Conservation (phyloP, 2,329 filamentous ascomycete species). For the Phyllosticta citrichinensis region DNA sequence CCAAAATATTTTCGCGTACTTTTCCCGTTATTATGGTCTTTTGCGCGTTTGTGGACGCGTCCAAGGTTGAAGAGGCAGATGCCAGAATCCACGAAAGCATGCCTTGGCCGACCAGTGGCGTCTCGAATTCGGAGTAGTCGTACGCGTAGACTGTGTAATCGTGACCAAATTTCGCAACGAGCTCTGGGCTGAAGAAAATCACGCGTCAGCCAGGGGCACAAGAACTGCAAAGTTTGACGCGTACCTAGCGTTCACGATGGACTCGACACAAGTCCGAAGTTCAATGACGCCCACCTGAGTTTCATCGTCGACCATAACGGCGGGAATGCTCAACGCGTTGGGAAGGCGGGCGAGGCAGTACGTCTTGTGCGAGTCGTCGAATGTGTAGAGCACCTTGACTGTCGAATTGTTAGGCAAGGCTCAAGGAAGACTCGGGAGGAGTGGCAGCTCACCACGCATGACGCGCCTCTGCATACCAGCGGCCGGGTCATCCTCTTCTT, state of each 20-base stretch:
- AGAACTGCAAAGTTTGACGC: conserved; percentile 15
- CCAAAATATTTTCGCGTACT: conserved; percentile 76
- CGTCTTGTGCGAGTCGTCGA: conserved; percentile 78
- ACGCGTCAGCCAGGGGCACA: conserved; percentile 1
- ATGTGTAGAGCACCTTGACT: conserved; percentile 97
- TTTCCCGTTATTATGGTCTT: conserved; percentile 76
- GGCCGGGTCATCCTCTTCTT: conserved; percentile 19
- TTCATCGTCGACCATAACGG: conserved; percentile 68
- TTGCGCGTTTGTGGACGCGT: conserved; percentile 48
- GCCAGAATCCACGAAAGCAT: conserved; percentile 79
- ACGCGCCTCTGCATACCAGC: conserved; percentile 28
- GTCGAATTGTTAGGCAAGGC: conserved; percentile 12
- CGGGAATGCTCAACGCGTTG: conserved; percentile 68
- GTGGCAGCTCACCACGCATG: conserved; percentile 35
- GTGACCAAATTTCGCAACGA: conserved; percentile 59
- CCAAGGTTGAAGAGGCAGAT: conserved; percentile 46
- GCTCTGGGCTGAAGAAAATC: conserved; percentile 63
- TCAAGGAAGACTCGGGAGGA: not conserved
- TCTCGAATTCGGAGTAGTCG: conserved; percentile 92
- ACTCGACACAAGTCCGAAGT: conserved; percentile 75
- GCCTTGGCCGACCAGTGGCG: conserved; percentile 86
- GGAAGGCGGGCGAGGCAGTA: conserved; percentile 84
- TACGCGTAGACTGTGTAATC: conserved; percentile 97
- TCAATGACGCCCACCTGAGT: conserved; percentile 81
- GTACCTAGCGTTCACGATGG: conserved; percentile 57